Percentiles rank a stretch among this genome's conserved stretches.
Evolutionary conservation across 768 basidiomycete genomes (phyloP).

Genomic region (Fibroporia radiculosa): DNA sequence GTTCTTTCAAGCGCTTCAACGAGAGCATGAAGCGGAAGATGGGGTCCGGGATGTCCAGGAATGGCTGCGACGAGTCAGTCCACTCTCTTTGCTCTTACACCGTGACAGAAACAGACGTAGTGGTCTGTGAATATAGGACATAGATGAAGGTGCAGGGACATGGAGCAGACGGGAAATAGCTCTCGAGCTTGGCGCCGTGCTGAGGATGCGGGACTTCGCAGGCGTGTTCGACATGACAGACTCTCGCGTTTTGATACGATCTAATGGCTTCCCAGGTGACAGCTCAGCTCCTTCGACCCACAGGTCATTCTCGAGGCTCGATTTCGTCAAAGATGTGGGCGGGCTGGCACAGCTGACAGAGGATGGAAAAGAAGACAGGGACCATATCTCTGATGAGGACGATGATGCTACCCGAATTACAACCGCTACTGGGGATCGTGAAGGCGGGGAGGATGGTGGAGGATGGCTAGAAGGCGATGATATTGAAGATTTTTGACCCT

Average conservation of each 20-base stretch:
- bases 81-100: not conserved
- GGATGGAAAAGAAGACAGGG: constrained; percentile 10
- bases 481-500: constrained; percentile 26
- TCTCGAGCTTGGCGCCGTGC: constrained; percentile 50
- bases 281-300: constrained; percentile 27
- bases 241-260: not conserved
- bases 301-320: constrained; percentile 43
- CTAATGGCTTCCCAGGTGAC: not conserved
- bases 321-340: constrained; percentile 26
- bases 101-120: not conserved
- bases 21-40: constrained; percentile 53
- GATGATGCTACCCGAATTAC: constrained; percentile 26
- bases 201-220: constrained; percentile 39
- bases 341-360: constrained; percentile 17
- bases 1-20: constrained; percentile 62
- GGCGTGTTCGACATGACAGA: constrained; percentile 7
- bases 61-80: constrained; percentile 42
- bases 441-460: constrained; percentile 18
- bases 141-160: constrained; percentile 20
- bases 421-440: constrained; percentile 29
- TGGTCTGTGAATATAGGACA: not conserved
- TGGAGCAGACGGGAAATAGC: constrained; percentile 49
- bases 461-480: constrained; percentile 28
- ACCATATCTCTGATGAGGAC: constrained; percentile 15
- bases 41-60: constrained; percentile 46